Percentiles rank a stretch among this genome's conserved stretches.
Evolutionary conservation across 352 stramenopile species (phyloP).

Genomic region (Phytopythium montanum): DNA sequence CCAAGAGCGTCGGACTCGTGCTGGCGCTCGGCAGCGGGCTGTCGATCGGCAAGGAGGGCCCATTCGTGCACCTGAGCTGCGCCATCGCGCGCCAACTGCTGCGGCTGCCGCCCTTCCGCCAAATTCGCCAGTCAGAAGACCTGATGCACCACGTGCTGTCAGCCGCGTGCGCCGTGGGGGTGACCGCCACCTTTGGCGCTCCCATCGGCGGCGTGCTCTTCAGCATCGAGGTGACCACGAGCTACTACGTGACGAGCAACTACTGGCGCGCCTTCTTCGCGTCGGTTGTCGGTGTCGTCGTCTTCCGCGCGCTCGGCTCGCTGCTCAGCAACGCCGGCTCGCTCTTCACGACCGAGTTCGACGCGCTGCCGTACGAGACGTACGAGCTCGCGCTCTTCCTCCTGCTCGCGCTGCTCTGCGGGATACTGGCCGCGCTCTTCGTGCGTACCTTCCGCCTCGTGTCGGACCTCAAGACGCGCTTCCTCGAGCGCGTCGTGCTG

Average conservation of each 20-base stretch:
- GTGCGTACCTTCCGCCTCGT: slow-evolving; percentile 60
- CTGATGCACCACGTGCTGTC: slow-evolving; percentile 68
- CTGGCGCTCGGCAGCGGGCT: slow-evolving; percentile 63
- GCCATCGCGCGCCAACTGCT: slow-evolving; percentile 71
- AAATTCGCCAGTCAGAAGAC: slow-evolving; percentile 55
- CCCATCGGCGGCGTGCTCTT: slow-evolving; percentile 78
- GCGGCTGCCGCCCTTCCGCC: slow-evolving; percentile 47
- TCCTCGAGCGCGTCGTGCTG: slow-evolving; percentile 35
- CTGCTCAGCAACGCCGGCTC: slow-evolving; percentile 58
- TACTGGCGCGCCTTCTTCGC: slow-evolving; percentile 91
- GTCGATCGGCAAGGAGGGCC: slow-evolving; percentile 75
- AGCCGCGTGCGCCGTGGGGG: slow-evolving; percentile 66
- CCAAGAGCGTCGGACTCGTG: slow-evolving; percentile 65
- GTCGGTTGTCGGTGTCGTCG: slow-evolving; percentile 78
- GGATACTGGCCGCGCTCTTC: slow-evolving; percentile 79
- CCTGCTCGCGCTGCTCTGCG: slow-evolving; percentile 77
- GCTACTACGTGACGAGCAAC: slow-evolving; percentile 87
- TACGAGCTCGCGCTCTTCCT: slow-evolving; percentile 79
- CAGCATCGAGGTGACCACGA: slow-evolving; percentile 82
- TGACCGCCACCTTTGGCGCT: slow-evolving; percentile 73
- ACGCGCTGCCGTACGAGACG: slow-evolving; percentile 61
- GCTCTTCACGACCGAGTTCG: slow-evolving; percentile 81
- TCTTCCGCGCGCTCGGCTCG: slow-evolving; percentile 76
- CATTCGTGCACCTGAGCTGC: slow-evolving; percentile 77
- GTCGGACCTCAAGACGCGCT: slow-evolving; percentile 30